Base-by-base conservation (phyloP, 2,329 filamentous ascomycete species). In the Scytalidium lignicola region DNA sequence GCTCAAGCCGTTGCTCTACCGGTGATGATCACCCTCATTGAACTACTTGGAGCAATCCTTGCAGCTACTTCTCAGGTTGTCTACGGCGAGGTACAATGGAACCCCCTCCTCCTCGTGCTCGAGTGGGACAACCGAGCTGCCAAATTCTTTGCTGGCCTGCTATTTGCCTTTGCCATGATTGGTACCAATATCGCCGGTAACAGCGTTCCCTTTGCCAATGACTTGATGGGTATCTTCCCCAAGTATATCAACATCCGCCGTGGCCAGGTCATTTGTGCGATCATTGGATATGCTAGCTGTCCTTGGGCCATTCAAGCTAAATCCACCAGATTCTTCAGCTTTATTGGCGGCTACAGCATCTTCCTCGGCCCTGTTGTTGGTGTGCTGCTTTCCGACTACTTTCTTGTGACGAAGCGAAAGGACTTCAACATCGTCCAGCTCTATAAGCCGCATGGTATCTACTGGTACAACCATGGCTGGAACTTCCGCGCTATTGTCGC, bases 211-310 rank as follows among this genome's bases (percentile, higher is more conserved):
- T 78, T 76, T 54, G 68, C 70, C 1, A 78, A 80, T 66, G 79
- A 82, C 56, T 62, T 80, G 45, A 72, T 76, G 0, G 72, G 70
- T 1, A 59, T 79, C 0, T 72, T 71, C 45, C 75, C 76, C 0
- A 68, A 67, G 42, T 79, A 74, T 54, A 72, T 80, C 62, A 79
- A 78, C 59, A 79, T 81, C 51, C 65, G 75, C 4, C 71, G 79
- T 2, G 79, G 79, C 2, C 70, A 70, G 20, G 56, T 77, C 2
- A 55, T 78, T n/a, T 69, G 67, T 41, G 68, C 70, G 1, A 53
- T 73, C 1, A 53, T 72, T 49, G 63, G 60, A 37, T 70, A 74
- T 29, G 66, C 67, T 0, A 66, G 71, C 37, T 72, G 72, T 51
- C 77, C 76, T 0, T 81, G 76, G 77, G 64, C 72, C 55, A 74